Evolutionary conservation across 2,329 filamentous ascomycete genomes (phyloP), one percentile per base, ranked within the genome.

Genomic region (Calonectria montana): DNA sequence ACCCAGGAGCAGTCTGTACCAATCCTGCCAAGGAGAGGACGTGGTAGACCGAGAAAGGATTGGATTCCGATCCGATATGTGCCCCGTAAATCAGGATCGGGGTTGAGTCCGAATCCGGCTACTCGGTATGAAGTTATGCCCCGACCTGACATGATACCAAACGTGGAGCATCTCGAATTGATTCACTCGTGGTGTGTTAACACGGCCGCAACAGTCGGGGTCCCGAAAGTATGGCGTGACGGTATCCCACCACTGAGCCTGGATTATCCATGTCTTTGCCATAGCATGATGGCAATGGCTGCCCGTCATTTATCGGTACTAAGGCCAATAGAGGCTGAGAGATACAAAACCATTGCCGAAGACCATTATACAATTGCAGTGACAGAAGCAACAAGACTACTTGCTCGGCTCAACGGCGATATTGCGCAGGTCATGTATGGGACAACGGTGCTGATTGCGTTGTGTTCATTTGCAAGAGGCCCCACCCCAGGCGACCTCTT

Each of bases 351-450:
- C 1, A 37, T 67, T 0, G 65, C 65, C 13, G 55, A 67, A 31
- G 41, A 62, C 4, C 65, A 67, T 18, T 50, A 67, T 25, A 57
- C 57, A 10, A 27, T 62, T 15, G 65, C 43, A 4, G 43, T 68
- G 2, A 61, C 53, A 5, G 43, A 62, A 39, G 55, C 65, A 29
- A 68, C 65, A 8, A 27, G 13, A 8, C 23, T 50, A 7, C 45
- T 68, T 7, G 27, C 31, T 4, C 16, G 29, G 2, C 43, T 68
- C 31, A 68, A 8, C 23, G 21, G 4, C n/a, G 55, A 62, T 8
- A 53, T 53, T 15, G 65, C 65, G 15, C 55, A 61, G 7, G 21
- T 57, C 41, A 68, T 68, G 55, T 68, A 68, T 8, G 43, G 31
- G 2, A 27, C 65, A 41, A 53, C 57, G 43, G 37, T 68, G 16